phyloP scores from a whole-genome alignment of 768 basidiomycete species.

The Glaciozyma antarctica region DNA sequence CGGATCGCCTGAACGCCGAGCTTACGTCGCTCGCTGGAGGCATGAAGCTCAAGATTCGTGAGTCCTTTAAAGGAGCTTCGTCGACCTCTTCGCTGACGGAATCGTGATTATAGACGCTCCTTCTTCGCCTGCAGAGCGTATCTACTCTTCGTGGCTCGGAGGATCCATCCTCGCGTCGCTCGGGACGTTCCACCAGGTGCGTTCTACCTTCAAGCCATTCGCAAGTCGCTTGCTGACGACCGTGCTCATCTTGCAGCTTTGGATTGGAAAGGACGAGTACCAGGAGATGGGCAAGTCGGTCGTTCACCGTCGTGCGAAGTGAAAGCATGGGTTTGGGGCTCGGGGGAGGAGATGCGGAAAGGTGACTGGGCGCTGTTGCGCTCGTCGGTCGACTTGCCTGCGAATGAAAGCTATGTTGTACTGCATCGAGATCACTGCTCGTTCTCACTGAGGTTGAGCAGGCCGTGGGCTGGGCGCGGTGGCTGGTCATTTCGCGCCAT shows the following conservation, averaged over 20 bases:
- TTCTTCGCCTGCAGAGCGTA: constrained; percentile 77
- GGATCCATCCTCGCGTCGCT: constrained; percentile 88
- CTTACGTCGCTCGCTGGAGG: constrained; percentile 65
- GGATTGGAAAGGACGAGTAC: constrained; percentile 92
- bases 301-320: constrained; percentile 17
- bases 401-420: too few relatives aligned
- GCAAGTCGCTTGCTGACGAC: background rate
- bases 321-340: too few relatives aligned
- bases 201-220: background rate
- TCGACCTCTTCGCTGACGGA: background rate
- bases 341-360: background rate
- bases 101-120: constrained; percentile 68
- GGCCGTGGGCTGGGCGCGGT: too few relatives aligned
- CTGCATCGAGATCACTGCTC: too few relatives aligned
- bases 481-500: too few relatives aligned
- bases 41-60: constrained; percentile 47
- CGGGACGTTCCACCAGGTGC: constrained; percentile 79
- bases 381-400: too few relatives aligned
- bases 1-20: constrained; percentile 71
- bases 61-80: background rate
- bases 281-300: constrained; percentile 46
- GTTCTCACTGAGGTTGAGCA: too few relatives aligned
- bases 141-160: constrained; percentile 89
- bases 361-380: too few relatives aligned
- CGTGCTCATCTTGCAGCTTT: constrained; percentile 46